Evolutionary conservation across 352 stramenopile species (phyloP).

Genomic region (Phytophthora boehmeriae): DNA sequence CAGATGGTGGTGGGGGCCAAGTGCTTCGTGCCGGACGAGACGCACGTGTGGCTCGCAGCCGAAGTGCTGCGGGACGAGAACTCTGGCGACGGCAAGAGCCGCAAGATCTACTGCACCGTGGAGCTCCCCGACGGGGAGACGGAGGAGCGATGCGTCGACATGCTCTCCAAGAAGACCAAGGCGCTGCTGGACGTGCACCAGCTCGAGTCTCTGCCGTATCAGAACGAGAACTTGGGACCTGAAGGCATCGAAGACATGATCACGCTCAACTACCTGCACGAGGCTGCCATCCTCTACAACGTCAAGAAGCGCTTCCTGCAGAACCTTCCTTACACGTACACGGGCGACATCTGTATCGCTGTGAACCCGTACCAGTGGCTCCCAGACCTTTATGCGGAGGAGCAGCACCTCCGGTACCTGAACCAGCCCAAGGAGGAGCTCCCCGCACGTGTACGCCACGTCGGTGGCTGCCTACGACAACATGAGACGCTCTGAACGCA

Average conservation of each 20-base stretch:
- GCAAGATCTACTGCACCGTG: conserved; percentile 74
- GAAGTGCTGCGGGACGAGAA: conserved; percentile 77
- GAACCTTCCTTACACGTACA: conserved; percentile 95
- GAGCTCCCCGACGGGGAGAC: conserved; percentile 45
- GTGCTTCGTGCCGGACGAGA: conserved; percentile 89
- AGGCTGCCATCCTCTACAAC: conserved; percentile 91
- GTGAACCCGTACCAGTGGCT: conserved; percentile 97
- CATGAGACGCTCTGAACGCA: conserved; percentile 69
- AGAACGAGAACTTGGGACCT: conserved; percentile 76
- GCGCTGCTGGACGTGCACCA: conserved; percentile 71
- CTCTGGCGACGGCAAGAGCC: conserved; percentile 57
- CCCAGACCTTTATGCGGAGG: conserved; percentile 84
- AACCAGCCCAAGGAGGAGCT: conserved; percentile 78
- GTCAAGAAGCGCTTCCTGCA: conserved; percentile 84
- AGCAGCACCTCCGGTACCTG: conserved; percentile 79
- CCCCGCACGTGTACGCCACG: conserved; percentile 83
- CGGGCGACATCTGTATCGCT: conserved; percentile 97
- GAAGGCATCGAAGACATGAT: conserved; percentile 88
- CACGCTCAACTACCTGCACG: conserved; percentile 90
- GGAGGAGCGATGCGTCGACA: conserved; percentile 76
- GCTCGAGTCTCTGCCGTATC: conserved; percentile 82
- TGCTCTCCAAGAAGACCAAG: conserved; percentile 76
- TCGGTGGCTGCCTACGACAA: conserved; percentile 82
- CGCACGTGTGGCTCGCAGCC: conserved; percentile 82
- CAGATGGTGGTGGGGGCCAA: conserved; percentile 76